A percentile compares a stretch with the other conserved stretches of the same genome.
phyloP scores from a whole-genome alignment of 129 eudicot species.

The Calendula officinalis region DNA sequence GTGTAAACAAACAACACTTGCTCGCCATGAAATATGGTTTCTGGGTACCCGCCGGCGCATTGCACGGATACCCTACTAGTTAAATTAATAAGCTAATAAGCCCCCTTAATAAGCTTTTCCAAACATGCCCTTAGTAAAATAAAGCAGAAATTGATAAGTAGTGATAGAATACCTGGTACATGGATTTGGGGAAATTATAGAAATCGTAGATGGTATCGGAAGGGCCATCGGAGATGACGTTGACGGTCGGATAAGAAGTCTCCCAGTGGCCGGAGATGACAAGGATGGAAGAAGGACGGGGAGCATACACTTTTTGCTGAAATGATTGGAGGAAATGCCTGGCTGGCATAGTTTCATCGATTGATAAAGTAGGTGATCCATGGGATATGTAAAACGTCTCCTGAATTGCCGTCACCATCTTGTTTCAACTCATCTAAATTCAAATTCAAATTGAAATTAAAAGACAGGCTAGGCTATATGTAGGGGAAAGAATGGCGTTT shows the following conservation, averaged over 20 bases:
- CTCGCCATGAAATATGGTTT: too few relatives aligned
- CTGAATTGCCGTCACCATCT: conserved; percentile 17
- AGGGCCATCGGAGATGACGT: conserved; percentile 44
- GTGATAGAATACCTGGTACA: conserved; percentile 54
- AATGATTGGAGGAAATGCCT: conserved; percentile 61
- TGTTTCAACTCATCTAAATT: background rate
- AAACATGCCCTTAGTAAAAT: too few relatives aligned
- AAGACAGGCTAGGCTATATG: too few relatives aligned
- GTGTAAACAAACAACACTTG: too few relatives aligned
- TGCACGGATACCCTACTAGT: too few relatives aligned
- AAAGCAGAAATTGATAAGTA: background rate
- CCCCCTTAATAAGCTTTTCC: too few relatives aligned
- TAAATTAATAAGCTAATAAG: too few relatives aligned
- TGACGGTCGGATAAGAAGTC: conserved; percentile 64
- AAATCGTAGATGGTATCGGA: conserved; percentile 71
- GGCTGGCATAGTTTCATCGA: conserved; percentile 72
- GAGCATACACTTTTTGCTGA: conserved; percentile 40
- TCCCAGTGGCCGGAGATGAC: conserved; percentile 90
- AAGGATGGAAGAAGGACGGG: conserved; percentile 64
- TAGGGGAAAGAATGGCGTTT: too few relatives aligned
- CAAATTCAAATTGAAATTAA: background rate
- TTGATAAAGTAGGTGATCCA: conserved; percentile 78
- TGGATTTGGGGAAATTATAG: conserved; percentile 53
- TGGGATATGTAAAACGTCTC: conserved; percentile 84
- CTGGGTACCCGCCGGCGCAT: too few relatives aligned